phyloP scores from a whole-genome alignment of 2,329 filamentous ascomycete species.

The Mariannaea elegans region DNA sequence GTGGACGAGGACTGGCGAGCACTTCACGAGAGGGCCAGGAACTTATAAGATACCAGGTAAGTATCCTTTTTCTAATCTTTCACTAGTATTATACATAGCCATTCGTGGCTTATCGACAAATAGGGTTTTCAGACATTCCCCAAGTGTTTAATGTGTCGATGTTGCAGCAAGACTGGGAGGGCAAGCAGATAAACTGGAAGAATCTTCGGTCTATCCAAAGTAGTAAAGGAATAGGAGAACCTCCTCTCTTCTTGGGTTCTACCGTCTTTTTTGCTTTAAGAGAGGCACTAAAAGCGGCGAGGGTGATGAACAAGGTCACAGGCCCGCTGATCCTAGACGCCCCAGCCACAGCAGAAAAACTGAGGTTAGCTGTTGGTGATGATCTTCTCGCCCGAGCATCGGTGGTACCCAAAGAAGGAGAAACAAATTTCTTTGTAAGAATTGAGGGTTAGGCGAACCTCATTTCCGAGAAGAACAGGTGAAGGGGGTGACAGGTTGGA shows the following conservation, averaged over 20 bases:
- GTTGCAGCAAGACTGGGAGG: constrained; percentile 1
- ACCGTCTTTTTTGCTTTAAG: constrained; percentile 18
- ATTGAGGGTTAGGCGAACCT: constrained; percentile 6
- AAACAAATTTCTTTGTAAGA: constrained; percentile 8
- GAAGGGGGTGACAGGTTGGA: too few relatives aligned
- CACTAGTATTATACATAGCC: too few relatives aligned
- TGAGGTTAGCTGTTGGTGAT: constrained; percentile 1
- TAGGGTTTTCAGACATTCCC: constrained; percentile 8
- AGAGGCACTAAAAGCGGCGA: constrained; percentile 14
- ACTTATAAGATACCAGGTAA: constrained; percentile 9
- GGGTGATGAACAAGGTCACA: constrained; percentile 12
- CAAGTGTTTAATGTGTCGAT: constrained; percentile 3
- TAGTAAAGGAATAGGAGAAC: constrained; percentile 6
- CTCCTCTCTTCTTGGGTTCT: constrained; percentile 1
- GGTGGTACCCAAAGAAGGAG: neutral
- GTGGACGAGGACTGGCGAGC: constrained; percentile 47
- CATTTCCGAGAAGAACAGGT: too few relatives aligned
- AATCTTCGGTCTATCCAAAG: constrained; percentile 12
- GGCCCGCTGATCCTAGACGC: neutral
- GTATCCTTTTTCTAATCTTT: neutral
- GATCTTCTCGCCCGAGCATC: neutral
- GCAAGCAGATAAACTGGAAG: constrained; percentile 12
- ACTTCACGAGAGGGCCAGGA: constrained; percentile 11
- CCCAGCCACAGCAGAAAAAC: neutral
- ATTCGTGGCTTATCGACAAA: neutral